Percentiles rank a stretch among this genome's conserved stretches.
Evolutionary conservation across 148 eudicot species (phyloP).

Genomic region (Camellia sinensis): DNA sequence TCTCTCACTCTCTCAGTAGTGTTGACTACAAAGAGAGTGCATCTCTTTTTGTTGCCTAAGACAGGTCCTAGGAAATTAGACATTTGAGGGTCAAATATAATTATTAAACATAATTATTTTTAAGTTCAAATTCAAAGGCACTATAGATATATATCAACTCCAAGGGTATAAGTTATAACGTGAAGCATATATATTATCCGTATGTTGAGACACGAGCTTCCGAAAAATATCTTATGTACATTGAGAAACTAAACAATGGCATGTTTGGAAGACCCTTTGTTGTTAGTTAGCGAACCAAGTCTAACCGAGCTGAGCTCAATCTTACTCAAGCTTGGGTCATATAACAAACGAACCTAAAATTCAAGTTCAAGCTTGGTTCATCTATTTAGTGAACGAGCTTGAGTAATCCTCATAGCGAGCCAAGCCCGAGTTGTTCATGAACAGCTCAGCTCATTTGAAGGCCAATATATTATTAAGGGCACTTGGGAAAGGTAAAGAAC

Average conservation of each 20-base stretch:
- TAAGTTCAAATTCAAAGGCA: no score
- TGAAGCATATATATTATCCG: background rate
- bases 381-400: background rate
- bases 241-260: background rate
- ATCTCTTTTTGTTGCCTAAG: no score
- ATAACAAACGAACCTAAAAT: background rate
- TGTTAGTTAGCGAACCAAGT: background rate
- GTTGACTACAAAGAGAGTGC: no score
- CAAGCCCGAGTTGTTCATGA: background rate
- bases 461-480: background rate
- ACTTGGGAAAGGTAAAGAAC: slow-evolving; percentile 6
- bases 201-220: background rate
- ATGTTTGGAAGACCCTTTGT: background rate
- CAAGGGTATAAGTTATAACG: no score
- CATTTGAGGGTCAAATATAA: no score
- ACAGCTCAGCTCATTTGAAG: slow-evolving; percentile 2
- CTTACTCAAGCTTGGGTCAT: background rate
- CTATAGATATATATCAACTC: no score
- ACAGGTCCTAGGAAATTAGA: no score
- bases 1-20: no score
- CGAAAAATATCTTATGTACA: background rate
- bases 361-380: background rate
- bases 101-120: no score
- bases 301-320: background rate
- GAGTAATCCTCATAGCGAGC: background rate